Percentiles rank a stretch among this genome's conserved stretches.
phyloP scores from a whole-genome alignment of 495 filamentous ascomycete species.

The Lentithecium fluviatile region DNA sequence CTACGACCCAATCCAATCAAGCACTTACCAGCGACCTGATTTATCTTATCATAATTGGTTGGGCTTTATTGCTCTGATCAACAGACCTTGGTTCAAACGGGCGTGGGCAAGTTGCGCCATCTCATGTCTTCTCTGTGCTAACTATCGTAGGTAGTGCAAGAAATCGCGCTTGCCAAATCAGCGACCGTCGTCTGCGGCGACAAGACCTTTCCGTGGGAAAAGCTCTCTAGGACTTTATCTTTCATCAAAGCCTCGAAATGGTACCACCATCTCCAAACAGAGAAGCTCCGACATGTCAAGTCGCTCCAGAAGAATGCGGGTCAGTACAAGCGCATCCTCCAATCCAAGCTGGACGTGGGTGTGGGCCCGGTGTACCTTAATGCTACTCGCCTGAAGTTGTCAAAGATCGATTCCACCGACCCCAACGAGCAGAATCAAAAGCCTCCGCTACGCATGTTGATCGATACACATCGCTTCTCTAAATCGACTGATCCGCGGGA shows the following conservation, averaged over 20 bases:
- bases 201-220: conserved; percentile 24
- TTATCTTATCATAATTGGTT: conserved; percentile 30
- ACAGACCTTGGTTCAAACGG: conserved; percentile 31
- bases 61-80: conserved; percentile 28
- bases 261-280: conserved; percentile 33
- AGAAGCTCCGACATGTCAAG: conserved; percentile 22
- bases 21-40: conserved; percentile 1
- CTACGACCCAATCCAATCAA: conserved; percentile 7
- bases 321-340: conserved; percentile 21
- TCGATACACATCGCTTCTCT: conserved; percentile 30
- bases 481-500: conserved; percentile 30
- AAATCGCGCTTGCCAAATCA: conserved; percentile 24
- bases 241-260: conserved; percentile 27
- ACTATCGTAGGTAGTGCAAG: conserved; percentile 25
- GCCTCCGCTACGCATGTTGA: conserved; percentile 23
- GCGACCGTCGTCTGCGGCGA: conserved; percentile 22
- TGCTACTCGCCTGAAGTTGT: conserved; percentile 16
- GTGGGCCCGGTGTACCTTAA: conserved; percentile 23
- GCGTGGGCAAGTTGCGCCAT: conserved; percentile 25
- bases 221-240: conserved; percentile 21
- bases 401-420: conserved; percentile 2
- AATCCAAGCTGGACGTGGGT: conserved; percentile 14
- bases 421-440: not conserved
- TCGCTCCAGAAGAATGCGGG: conserved; percentile 12
- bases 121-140: not conserved